Percentiles rank a stretch among this genome's conserved stretches.
phyloP scores from a whole-genome alignment of 2,329 filamentous ascomycete species.

The Colletotrichum phormii region DNA sequence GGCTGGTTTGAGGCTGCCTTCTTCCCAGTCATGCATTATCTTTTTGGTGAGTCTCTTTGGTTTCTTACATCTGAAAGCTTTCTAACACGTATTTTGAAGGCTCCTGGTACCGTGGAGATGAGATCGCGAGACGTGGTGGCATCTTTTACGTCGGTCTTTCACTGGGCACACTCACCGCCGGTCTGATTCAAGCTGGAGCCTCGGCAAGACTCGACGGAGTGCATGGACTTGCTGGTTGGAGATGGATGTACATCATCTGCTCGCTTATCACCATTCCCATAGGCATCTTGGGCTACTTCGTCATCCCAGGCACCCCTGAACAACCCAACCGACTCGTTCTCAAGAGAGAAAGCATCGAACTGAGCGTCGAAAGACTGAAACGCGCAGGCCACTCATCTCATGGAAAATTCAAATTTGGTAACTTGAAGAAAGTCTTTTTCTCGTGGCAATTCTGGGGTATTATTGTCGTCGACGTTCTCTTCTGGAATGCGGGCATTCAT shows the following conservation, averaged over 20 bases:
- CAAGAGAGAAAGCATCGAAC: conserved; percentile 40
- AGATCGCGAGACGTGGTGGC: conserved; percentile 53
- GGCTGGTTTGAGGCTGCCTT: conserved; percentile 48
- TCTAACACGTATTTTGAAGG: conserved; percentile 54
- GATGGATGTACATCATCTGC: conserved; percentile 60
- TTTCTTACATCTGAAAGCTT: background rate
- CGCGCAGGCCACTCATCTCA: conserved; percentile 55
- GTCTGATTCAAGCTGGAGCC: conserved; percentile 57
- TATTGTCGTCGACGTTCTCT: conserved; percentile 50
- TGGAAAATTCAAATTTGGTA: conserved; percentile 48
- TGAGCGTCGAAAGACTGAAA: conserved; percentile 45
- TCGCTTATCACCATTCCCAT: conserved; percentile 55
- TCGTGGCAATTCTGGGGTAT: conserved; percentile 54
- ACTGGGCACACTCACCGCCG: conserved; percentile 56
- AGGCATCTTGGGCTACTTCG: conserved; percentile 52
- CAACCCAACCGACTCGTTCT: conserved; percentile 46
- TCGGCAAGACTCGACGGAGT: conserved; percentile 55
- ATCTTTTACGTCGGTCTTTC: conserved; percentile 57
- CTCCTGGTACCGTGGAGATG: conserved; percentile 61
- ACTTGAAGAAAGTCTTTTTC: conserved; percentile 48
- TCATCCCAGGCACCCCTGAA: conserved; percentile 48
- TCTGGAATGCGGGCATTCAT: conserved; percentile 61
- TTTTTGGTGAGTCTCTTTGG: conserved; percentile 48
- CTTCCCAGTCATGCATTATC: conserved; percentile 49
- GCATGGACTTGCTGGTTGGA: conserved; percentile 55